A percentile compares a stretch with the other conserved stretches of the same genome.
Evolutionary conservation across 768 basidiomycete species (phyloP).

Genomic region (Calvatia gigantea): DNA sequence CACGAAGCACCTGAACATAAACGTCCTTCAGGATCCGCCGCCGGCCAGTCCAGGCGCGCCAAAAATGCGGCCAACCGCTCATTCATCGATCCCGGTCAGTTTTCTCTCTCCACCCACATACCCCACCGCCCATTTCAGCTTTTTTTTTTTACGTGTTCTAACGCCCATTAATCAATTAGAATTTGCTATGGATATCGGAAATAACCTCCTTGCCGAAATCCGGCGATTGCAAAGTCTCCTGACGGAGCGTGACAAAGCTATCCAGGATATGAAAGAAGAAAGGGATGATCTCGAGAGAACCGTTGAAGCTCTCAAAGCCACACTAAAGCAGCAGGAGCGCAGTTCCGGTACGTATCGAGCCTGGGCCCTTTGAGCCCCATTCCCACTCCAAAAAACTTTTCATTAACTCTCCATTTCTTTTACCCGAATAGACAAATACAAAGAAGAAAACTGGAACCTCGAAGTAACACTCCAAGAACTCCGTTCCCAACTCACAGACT

Average conservation of each 20-base stretch:
- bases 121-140: no score
- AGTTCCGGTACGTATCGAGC: slow-evolving; percentile 72
- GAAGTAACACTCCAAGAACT: slow-evolving; percentile 92
- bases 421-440: slow-evolving; percentile 74
- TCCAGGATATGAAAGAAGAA: slow-evolving; percentile 90
- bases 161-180: slow-evolving; percentile 45
- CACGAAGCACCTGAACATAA: slow-evolving; percentile 61
- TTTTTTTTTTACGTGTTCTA: slow-evolving; percentile 6
- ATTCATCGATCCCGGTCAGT: slow-evolving; percentile 75
- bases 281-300: slow-evolving; percentile 84
- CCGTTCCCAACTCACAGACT: slow-evolving; percentile 62
- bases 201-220: slow-evolving; percentile 87
- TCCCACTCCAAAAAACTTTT: background rate
- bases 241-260: slow-evolving; percentile 87
- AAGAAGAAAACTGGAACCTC: slow-evolving; percentile 99
- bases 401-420: slow-evolving; percentile 5
- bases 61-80: slow-evolving; percentile 91
- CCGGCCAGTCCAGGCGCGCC: slow-evolving; percentile 83
- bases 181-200: slow-evolving; percentile 98
- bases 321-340: slow-evolving; percentile 79
- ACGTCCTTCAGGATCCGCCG: slow-evolving; percentile 62
- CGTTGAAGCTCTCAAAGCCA: slow-evolving; percentile 68
- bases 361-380: background rate
- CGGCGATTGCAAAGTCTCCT: slow-evolving; percentile 87
- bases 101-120: background rate